Percentiles rank a stretch among this genome's conserved stretches.
These are phyloP conservation scores for Aspergillus panamensis DNA, from an alignment of 495 filamentous ascomycete genomes.

Conservation along the genomic window DNA sequence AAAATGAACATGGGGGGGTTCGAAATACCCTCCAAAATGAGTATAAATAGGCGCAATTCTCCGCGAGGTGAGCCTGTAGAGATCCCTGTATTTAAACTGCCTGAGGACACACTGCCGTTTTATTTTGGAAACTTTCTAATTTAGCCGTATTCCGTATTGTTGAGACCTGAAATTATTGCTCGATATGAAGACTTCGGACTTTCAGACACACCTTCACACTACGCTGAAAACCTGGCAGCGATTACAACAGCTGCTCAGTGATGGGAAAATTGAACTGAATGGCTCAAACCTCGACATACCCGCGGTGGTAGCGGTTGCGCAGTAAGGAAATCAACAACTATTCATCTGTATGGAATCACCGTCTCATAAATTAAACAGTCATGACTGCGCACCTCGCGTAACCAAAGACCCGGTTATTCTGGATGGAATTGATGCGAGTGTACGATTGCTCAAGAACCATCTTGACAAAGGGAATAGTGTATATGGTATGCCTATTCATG, in stretches of 20 bases:
- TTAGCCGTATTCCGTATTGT: background rate
- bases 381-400: constrained; percentile 19
- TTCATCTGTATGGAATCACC: background rate
- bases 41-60: constrained; percentile 3
- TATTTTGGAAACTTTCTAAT: background rate
- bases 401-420: constrained; percentile 17
- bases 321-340: constrained; percentile 3
- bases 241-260: constrained; percentile 10
- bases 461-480: constrained; percentile 20
- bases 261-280: constrained; percentile 17
- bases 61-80: background rate
- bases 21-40: background rate
- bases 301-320: constrained; percentile 20
- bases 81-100: background rate
- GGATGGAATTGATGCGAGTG: constrained; percentile 16
- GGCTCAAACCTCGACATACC: constrained; percentile 22
- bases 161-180: background rate
- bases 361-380: constrained; percentile 12
- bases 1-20: background rate
- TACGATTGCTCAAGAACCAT: constrained; percentile 19
- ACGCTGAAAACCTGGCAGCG: constrained; percentile 18
- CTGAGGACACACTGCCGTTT: background rate
- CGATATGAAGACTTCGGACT: constrained; percentile 1
- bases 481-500: constrained; percentile 16
- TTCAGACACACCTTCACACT: constrained; percentile 21